phyloP scores from a whole-genome alignment of 129 eudicot species.

The Flaveria linearis region DNA sequence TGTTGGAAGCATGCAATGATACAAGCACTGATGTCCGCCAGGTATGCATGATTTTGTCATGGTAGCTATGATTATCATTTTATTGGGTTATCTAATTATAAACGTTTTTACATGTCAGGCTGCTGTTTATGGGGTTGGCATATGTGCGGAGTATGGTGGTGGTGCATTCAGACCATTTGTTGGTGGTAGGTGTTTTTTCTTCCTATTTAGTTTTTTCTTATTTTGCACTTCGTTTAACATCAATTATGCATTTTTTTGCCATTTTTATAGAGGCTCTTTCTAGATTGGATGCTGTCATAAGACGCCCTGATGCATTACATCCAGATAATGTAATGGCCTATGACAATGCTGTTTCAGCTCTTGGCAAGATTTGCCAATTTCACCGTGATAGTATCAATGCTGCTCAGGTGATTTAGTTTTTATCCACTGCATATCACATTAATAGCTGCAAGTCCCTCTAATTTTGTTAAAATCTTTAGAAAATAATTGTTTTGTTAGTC shows the following conservation, averaged over 20 bases:
- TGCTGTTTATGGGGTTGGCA: slow-evolving; percentile 95
- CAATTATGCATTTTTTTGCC: neutral
- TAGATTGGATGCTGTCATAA: slow-evolving; percentile 79
- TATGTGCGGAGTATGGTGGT: slow-evolving; percentile 97
- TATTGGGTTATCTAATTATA: slow-evolving; percentile 2
- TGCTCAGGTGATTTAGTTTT: slow-evolving; percentile 62
- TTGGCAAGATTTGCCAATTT: slow-evolving; percentile 89
- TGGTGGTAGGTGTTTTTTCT: slow-evolving; percentile 49
- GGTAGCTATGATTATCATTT: neutral
- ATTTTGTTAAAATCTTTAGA: neutral
- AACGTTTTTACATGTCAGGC: slow-evolving; percentile 56
- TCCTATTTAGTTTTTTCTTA: neutral
- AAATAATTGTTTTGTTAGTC: neutral
- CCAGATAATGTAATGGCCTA: slow-evolving; percentile 92
- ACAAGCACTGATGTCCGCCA: slow-evolving; percentile 86
- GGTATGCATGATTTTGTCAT: slow-evolving; percentile 42
- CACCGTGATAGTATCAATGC: slow-evolving; percentile 87
- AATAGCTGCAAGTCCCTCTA: neutral
- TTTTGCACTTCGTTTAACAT: neutral
- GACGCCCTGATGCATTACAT: slow-evolving; percentile 73
- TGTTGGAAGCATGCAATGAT: slow-evolving; percentile 97
- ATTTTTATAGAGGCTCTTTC: slow-evolving; percentile 84
- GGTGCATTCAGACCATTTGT: slow-evolving; percentile 74
- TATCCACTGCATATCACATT: neutral
- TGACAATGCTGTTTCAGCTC: slow-evolving; percentile 98